Evolutionary conservation across 495 filamentous ascomycete species (phyloP).

Genomic region (Hypomontagnella monticulosa): DNA sequence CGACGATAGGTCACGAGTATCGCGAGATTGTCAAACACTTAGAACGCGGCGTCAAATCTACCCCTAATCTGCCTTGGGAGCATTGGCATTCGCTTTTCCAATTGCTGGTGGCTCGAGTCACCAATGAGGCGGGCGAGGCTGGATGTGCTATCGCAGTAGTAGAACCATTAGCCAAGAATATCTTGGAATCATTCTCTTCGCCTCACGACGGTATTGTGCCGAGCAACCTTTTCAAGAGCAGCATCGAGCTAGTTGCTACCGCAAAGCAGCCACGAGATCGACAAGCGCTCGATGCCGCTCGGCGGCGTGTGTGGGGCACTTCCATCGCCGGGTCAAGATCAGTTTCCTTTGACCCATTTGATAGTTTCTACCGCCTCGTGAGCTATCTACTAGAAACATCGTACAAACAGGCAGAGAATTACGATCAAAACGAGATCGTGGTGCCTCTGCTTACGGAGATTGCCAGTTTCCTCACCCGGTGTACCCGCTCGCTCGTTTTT

Average conservation of each 20-base stretch:
- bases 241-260: slow-evolving; percentile 48
- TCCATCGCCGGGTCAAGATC: slow-evolving; percentile 53
- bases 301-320: slow-evolving; percentile 68
- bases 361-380: slow-evolving; percentile 66
- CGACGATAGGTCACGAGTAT: slow-evolving; percentile 66
- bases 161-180: slow-evolving; percentile 72
- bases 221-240: slow-evolving; percentile 43
- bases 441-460: slow-evolving; percentile 48
- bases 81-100: slow-evolving; percentile 71
- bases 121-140: slow-evolving; percentile 71
- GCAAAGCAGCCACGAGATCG: slow-evolving; percentile 60
- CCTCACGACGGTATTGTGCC: slow-evolving; percentile 2
- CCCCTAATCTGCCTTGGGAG: slow-evolving; percentile 53
- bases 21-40: slow-evolving; percentile 75
- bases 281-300: slow-evolving; percentile 67
- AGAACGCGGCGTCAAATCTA: slow-evolving; percentile 66
- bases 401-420: slow-evolving; percentile 51
- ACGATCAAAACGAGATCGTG: slow-evolving; percentile 37
- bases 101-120: slow-evolving; percentile 65
- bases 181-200: slow-evolving; percentile 44
- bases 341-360: slow-evolving; percentile 66
- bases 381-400: slow-evolving; percentile 53
- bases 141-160: slow-evolving; percentile 68
- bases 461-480: slow-evolving; percentile 49
- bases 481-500: slow-evolving; percentile 49